These are phyloP conservation scores for Penicillium atrosanguineum DNA, from an alignment of 495 filamentous ascomycete genomes.

Conservation along the genomic window DNA sequence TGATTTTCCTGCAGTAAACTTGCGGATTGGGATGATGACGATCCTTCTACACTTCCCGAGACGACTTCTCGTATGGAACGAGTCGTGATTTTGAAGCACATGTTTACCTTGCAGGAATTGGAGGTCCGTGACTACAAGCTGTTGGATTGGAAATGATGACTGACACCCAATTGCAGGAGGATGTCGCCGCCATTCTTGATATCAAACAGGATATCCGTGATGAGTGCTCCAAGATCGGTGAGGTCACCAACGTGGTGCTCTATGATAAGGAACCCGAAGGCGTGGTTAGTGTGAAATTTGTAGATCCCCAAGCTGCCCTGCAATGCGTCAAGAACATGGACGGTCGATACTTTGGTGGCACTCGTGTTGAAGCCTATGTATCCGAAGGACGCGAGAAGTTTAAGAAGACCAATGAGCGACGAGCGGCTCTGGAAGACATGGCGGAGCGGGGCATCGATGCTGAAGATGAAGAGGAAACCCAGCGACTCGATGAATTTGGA, in stretches of 20 bases:
- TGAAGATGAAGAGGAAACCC: conserved; percentile 43
- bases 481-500: conserved; percentile 55
- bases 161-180: conserved; percentile 53
- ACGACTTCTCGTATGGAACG: conserved; percentile 67
- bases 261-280: conserved; percentile 88
- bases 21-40: conserved; percentile 91
- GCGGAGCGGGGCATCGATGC: conserved; percentile 43
- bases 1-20: conserved; percentile 60
- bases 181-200: conserved; percentile 78
- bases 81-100: conserved; percentile 83
- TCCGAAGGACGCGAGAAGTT: conserved; percentile 75
- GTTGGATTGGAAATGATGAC: not conserved
- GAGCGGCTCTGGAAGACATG: conserved; percentile 40
- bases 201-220: conserved; percentile 93
- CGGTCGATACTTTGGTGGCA: conserved; percentile 74
- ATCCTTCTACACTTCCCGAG: conserved; percentile 57
- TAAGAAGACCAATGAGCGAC: conserved; percentile 58
- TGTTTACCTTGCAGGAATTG: conserved; percentile 88
- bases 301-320: conserved; percentile 63
- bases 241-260: conserved; percentile 86
- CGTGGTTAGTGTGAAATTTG: conserved; percentile 79
- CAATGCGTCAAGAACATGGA: conserved; percentile 76
- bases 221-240: conserved; percentile 81
- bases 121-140: conserved; percentile 37
- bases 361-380: conserved; percentile 73